Base-by-base conservation (phyloP, 768 basidiomycete genomes). In the Termitomyces bulborhizus region DNA sequence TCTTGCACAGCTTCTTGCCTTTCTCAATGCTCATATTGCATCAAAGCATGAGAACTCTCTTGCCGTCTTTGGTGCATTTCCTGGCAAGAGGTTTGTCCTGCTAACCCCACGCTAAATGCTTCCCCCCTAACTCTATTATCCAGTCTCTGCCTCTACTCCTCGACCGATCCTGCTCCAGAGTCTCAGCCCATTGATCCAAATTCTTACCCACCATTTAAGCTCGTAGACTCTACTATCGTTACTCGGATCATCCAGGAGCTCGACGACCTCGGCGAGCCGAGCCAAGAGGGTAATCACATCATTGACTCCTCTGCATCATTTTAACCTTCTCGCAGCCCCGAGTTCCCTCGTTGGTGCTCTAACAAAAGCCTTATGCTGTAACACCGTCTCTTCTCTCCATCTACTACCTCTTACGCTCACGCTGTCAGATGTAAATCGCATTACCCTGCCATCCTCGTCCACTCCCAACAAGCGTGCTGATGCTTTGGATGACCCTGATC, bases 321-420 rank as follows among this genome's bases (percentile, higher is more conserved):
- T 62, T 62, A 36, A 48, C 49, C 45, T 41, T 40, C 60, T 50
- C 50, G 18, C 48, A 74, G 86, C 71, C 49, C 85, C 85, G 13
- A 79, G 80, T 60, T 85, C 85, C 3, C 76, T 99, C 44, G 95
- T 98, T 46, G 84, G 91, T 39, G 93, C 95, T 13, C 69, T 98
- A 53, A 89, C 90, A 29, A 98, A 97, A 69, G 89, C 94, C 3
- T 74, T 98, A 15, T 98, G 96, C 65, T 91, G 94, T 96, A 70
- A 51, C 36, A 37, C 32, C n/a, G n/a, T 27, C 32, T 34, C 40
- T 46, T 15, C 41, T 3, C 34, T 13, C n/a, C 32, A 7, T 32
- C 6, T n/a, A 11, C 41, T 7, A 26, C 8, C 27, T 39, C 46
- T 34, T 13, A 53, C 46, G 31, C 48, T 4, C 4, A 13, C 15